These are phyloP conservation scores for Anacardium occidentale DNA, from an alignment of 345 rosid genomes.

Conservation along the genomic window DNA sequence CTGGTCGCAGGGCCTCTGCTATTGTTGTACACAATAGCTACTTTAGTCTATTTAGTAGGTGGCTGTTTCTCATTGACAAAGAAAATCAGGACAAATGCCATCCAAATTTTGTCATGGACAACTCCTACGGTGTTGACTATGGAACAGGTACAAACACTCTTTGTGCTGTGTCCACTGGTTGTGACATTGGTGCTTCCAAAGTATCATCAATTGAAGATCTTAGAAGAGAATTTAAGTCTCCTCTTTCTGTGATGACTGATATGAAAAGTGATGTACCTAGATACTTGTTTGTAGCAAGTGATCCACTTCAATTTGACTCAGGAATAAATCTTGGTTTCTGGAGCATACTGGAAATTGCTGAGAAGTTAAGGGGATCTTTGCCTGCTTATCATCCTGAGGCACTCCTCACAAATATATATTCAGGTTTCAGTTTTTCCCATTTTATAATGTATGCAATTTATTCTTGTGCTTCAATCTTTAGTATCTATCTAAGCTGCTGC, in stretches of 20 bases:
- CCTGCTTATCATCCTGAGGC: constrained; percentile 77
- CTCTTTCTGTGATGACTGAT: constrained; percentile 25
- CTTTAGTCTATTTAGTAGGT: constrained; percentile 55
- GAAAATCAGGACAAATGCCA: constrained; percentile 25
- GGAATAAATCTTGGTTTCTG: constrained; percentile 33
- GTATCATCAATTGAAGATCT: constrained; percentile 23
- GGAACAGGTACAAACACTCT: constrained; percentile 23
- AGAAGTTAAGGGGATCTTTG: constrained; percentile 53
- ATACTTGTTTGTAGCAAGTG: constrained; percentile 28
- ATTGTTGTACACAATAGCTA: constrained; percentile 59
- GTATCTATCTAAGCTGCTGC: not conserved
- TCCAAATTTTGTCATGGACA: constrained; percentile 24
- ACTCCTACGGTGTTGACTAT: constrained; percentile 25
- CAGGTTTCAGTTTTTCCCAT: constrained; percentile 48
- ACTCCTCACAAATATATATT: constrained; percentile 64
- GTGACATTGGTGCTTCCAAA: constrained; percentile 23
- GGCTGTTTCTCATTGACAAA: constrained; percentile 46
- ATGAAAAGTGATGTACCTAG: constrained; percentile 29
- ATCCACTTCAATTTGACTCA: constrained; percentile 33
- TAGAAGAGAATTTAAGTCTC: constrained; percentile 26
- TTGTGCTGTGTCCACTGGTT: constrained; percentile 39
- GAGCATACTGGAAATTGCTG: constrained; percentile 55
- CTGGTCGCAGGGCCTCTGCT: constrained; percentile 60
- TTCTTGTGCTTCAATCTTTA: not conserved
- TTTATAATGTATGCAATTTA: not conserved